Evolutionary conservation across 495 filamentous ascomycete genomes (phyloP).

Genomic region (Hypoxylon perforatum): DNA sequence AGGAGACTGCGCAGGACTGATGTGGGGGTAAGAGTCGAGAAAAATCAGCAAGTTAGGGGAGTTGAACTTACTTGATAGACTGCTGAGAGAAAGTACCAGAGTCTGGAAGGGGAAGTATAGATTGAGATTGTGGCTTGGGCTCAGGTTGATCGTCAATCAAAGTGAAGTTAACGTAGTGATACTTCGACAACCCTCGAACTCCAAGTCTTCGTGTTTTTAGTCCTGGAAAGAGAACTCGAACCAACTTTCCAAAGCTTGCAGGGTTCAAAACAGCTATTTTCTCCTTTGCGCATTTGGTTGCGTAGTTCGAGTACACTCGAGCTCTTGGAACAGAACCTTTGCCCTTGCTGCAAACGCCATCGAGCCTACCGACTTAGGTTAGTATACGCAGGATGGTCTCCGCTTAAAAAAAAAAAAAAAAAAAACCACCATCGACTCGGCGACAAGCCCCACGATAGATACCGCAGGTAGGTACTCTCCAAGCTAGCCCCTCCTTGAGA

Average conservation of each 20-base stretch:
- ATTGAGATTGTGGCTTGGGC: conserved; percentile 50
- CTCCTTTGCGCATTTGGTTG: conserved; percentile 87
- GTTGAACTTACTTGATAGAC: conserved; percentile 53
- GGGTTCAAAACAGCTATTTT: conserved; percentile 93
- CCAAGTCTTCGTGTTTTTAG: conserved; percentile 91
- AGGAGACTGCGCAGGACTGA: conserved; percentile 38
- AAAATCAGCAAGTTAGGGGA: background rate
- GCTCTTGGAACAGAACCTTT: conserved; percentile 89
- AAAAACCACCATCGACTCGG: too few relatives aligned
- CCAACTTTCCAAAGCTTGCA: conserved; percentile 96
- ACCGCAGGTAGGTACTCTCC: too few relatives aligned
- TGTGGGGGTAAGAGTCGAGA: conserved; percentile 40
- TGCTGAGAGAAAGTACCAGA: conserved; percentile 48
- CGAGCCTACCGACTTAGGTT: conserved; percentile 70
- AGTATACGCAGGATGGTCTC: background rate
- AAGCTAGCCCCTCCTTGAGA: too few relatives aligned
- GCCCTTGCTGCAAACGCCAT: conserved; percentile 79
- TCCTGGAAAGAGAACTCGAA: conserved; percentile 93
- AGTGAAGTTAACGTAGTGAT: conserved; percentile 93
- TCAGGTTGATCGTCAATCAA: conserved; percentile 72
- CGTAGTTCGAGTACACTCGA: conserved; percentile 93
- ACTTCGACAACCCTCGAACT: conserved; percentile 96
- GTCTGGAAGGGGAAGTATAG: conserved; percentile 53
- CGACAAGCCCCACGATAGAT: too few relatives aligned
- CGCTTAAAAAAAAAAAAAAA: background rate